Evolutionary conservation across 768 basidiomycete genomes (phyloP), one percentile per base, ranked within the genome.

Genomic region (Rhizopogon salebrosus): DNA sequence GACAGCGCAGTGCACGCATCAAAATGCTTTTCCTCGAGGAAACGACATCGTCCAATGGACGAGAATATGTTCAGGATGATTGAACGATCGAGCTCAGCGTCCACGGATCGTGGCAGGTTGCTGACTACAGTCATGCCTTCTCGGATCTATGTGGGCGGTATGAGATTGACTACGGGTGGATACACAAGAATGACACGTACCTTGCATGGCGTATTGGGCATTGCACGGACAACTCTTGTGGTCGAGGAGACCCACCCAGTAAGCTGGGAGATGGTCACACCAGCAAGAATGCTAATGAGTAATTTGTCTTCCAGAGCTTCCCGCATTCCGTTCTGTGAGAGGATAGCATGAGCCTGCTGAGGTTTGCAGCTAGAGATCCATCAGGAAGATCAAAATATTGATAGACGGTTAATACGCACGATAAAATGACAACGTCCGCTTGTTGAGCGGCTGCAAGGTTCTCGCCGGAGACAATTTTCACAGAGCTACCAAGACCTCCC

Each of bases 111-210:
- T 4, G 83, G 80, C 36, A 95, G 76, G 13, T 80, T 85, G 34
- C 90, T 89, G 51, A 98, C 80, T 37, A 97, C 86, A 1, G 95
- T 98, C 97, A 99, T 98, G 54, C 97, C 97, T 73, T 98, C 95
- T 20, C 97, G 87, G 65, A 99, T 98, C 97, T 99, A 37, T 14
- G 22, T 1, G 9, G 31, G 11, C 24, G 2, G 9, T 54, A 16
- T 46, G 55, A 16, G 22, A 22, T 36, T 54, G 23, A 26, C 35
- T 9, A 35, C 27, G 14, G n/a, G 13, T 40, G 35, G n/a, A 8
- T 49, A 2, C 3, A 26, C 6, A 9, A n/a, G 35, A 35, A 29
- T 29, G 26, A 18, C 40, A 59, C 80, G 54, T 55, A 94, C 95
- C 69, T 91, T 91, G 74, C 90, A 92, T 18, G 97, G 94, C 2